Conservation (phyloP, 352 stramenopile species). For the Globisporangium echinulatum region DNA sequence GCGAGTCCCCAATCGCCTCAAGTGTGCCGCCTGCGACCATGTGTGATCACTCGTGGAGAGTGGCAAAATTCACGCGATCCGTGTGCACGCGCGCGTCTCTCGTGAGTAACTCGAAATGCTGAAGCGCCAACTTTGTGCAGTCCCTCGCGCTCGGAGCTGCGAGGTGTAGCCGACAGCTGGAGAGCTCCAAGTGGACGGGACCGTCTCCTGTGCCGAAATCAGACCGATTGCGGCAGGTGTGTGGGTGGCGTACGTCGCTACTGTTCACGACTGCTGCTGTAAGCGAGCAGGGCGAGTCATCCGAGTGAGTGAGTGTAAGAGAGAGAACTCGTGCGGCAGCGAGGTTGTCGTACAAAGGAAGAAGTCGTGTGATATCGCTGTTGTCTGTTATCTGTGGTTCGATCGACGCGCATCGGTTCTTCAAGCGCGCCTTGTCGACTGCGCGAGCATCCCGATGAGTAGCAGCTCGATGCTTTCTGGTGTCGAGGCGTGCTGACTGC, state of each 20-base stretch:
- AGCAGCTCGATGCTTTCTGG: too few species aligned
- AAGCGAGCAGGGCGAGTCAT: neutral
- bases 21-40: too few species aligned
- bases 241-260: neutral
- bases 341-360: neutral
- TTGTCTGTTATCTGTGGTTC: neutral
- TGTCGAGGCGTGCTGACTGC: too few species aligned
- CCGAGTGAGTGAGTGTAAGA: neutral
- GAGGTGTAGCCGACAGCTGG: conserved; percentile 1
- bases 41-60: too few species aligned
- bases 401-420: neutral
- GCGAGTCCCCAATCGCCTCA: neutral
- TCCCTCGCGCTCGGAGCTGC: neutral
- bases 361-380: too few species aligned
- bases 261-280: neutral
- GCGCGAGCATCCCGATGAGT: too few species aligned
- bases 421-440: neutral
- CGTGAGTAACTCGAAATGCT: neutral
- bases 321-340: neutral
- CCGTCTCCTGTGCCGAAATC: neutral
- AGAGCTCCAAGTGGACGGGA: neutral
- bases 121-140: neutral
- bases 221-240: neutral
- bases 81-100: neutral
- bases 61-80: neutral